Conservation (phyloP, 176 grass and related monocot species). For the Ensete glaucum region DNA sequence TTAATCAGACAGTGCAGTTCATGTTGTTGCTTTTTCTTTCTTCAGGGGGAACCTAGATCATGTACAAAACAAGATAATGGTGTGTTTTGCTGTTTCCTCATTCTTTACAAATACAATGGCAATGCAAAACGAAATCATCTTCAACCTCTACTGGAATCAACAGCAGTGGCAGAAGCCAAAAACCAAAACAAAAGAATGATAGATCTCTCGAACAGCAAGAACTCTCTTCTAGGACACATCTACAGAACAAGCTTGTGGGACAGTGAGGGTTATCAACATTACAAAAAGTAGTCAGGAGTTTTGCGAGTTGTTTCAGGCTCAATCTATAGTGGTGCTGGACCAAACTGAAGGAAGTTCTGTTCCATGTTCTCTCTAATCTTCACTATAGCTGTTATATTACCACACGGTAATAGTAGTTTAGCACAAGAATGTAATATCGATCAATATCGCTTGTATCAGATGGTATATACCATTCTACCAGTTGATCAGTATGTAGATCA, state of each 20-base stretch:
- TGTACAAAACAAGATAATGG: neutral
- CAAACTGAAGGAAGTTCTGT: conserved; percentile 3
- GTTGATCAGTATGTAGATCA: no score
- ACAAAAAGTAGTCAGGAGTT: conserved; percentile 1
- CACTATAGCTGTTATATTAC: conserved; percentile 1
- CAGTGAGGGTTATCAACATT: neutral
- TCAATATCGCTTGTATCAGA: no score
- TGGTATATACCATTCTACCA: no score
- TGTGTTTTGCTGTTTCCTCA: neutral
- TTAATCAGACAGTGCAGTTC: neutral
- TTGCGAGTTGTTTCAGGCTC: conserved; percentile 6
- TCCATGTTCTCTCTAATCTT: conserved; percentile 6
- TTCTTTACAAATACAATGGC: neutral
- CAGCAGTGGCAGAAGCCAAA: neutral
- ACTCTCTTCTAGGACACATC: neutral
- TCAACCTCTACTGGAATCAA: neutral
- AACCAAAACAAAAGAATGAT: neutral
- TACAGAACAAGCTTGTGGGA: neutral
- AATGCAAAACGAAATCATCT: neutral
- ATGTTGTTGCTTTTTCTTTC: neutral
- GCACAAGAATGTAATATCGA: neutral
- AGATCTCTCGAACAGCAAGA: neutral
- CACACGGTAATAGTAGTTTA: neutral
- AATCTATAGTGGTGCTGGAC: neutral
- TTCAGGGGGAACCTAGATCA: no score